Evolutionary conservation across 2,329 filamentous ascomycete genomes (phyloP), one percentile per base, ranked within the genome.

Genomic region (Didymella keratinophila): DNA sequence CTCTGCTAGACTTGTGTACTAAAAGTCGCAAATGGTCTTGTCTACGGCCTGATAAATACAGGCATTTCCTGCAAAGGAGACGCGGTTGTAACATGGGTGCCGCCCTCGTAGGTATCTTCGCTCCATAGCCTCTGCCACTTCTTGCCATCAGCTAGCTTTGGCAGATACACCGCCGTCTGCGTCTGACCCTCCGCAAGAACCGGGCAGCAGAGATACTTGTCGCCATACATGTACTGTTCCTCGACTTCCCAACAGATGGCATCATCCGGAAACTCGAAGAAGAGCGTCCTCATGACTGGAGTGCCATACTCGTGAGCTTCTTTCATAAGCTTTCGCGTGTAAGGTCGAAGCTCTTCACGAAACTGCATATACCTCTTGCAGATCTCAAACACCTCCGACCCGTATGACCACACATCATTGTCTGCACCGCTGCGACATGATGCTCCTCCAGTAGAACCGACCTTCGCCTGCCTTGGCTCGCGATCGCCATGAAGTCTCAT

Each of bases 391-490:
- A 87, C 82, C 27, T 85, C 80, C 7, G 83, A 79, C 0, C 87
- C 87, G 65, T 88, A 90, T 0, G 82, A 86, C 87, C 87, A 90
- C 1, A 89, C 83, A 71, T 90, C 87, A 63, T 89, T 88, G 0
- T 78, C 72, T 0, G 83, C 85, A 14, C 86, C 86, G 11, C 76
- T 76, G 12, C 71, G 65, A 56, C 76, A 79, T 4, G 70, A 71
- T 1, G 75, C 71, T 0, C 77, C 76, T 4, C 75, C 77, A 0
- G 72, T 71, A 4, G 70, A 74, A 2, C 73, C 75, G n/a, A 70
- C 60, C 70, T 83, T 63, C 55, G 79, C 70, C 73, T 85, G 76
- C 63, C 82, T 80, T 0, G 87, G 88, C 69, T 88, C 86, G 0
- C 87, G 81, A 67, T 89, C 85, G 6, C 88, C 88, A 64, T 90